These are phyloP conservation scores for Apiospora sp. DNA, from an alignment of 2,329 filamentous ascomycete genomes.

Conservation along the genomic window DNA sequence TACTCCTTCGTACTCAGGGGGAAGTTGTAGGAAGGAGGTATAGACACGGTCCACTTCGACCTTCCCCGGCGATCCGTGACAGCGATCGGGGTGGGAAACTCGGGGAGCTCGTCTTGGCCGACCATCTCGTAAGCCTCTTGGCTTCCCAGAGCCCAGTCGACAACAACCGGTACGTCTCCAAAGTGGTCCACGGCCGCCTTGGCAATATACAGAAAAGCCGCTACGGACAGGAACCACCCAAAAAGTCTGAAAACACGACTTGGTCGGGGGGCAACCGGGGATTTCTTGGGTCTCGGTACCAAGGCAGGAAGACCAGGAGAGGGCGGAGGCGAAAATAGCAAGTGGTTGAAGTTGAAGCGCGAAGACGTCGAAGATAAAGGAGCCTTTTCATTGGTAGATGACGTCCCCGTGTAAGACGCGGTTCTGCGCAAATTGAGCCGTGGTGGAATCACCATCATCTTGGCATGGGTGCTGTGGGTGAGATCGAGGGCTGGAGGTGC, in stretches of 20 bases:
- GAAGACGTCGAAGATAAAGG: constrained; percentile 60
- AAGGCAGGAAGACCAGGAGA: constrained; percentile 76
- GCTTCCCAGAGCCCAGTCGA: constrained; percentile 49
- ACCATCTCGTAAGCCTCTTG: constrained; percentile 71
- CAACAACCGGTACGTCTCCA: constrained; percentile 41
- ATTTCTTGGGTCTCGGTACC: constrained; percentile 70
- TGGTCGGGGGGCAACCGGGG: constrained; percentile 62
- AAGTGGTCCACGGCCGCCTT: constrained; percentile 43
- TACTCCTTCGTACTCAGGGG: constrained; percentile 74
- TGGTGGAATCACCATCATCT: constrained; percentile 61
- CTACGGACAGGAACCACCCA: constrained; percentile 60
- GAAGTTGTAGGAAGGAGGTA: constrained; percentile 72
- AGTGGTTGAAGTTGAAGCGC: constrained; percentile 71
- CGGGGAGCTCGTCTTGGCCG: constrained; percentile 69
- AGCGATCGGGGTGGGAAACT: constrained; percentile 76
- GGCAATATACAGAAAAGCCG: constrained; percentile 60
- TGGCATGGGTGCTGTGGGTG: constrained; percentile 53
- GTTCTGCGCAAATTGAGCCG: constrained; percentile 66
- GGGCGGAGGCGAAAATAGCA: constrained; percentile 72
- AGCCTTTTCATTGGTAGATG: constrained; percentile 49
- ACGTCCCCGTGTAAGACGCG: constrained; percentile 60
- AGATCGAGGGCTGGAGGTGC: constrained; percentile 47
- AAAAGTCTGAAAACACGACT: constrained; percentile 65
- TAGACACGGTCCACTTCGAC: constrained; percentile 82
- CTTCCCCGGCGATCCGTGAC: constrained; percentile 70